phyloP scores from a whole-genome alignment of 2,329 filamentous ascomycete genomes.

The Ophiostoma quercus region DNA sequence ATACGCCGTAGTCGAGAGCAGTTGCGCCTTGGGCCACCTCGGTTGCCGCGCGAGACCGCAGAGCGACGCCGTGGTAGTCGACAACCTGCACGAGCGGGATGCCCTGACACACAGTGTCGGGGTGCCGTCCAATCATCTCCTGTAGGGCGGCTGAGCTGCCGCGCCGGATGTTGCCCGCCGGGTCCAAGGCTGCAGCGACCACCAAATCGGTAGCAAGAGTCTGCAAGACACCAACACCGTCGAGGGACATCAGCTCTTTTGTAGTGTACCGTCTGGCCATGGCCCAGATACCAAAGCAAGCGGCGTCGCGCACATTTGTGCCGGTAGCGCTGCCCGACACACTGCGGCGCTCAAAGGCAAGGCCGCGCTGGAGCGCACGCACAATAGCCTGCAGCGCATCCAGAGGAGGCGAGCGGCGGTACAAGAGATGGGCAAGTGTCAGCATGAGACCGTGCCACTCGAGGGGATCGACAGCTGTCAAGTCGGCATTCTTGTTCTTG shows the following conservation, averaged over 20 bases:
- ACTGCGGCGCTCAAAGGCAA: conserved; percentile 84
- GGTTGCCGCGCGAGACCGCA: conserved; percentile 74
- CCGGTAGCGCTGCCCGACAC: conserved; percentile 80
- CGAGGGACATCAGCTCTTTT: conserved; percentile 63
- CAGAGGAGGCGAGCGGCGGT: conserved; percentile 72
- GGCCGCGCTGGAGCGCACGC: conserved; percentile 68
- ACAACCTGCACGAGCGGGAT: conserved; percentile 84
- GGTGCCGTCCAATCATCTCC: conserved; percentile 88
- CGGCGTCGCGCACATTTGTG: conserved; percentile 87
- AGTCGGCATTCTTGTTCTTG: conserved; percentile 42
- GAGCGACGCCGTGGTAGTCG: conserved; percentile 87
- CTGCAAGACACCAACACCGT: conserved; percentile 53
- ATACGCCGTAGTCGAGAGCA: conserved; percentile 56
- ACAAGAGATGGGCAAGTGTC: conserved; percentile 79
- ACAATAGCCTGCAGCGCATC: conserved; percentile 67
- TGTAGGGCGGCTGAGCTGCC: conserved; percentile 91
- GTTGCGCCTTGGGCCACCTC: conserved; percentile 68
- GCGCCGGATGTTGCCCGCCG: conserved; percentile 86
- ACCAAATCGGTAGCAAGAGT: conserved; percentile 76
- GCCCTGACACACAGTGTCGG: conserved; percentile 73
- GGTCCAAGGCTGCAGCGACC: conserved; percentile 76
- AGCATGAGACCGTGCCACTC: conserved; percentile 92
- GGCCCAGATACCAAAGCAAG: conserved; percentile 95
- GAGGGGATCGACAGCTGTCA: conserved; percentile 71
- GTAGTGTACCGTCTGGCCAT: conserved; percentile 82